A percentile compares a stretch with the other conserved stretches of the same genome.
Conservation (phyloP, 495 filamentous ascomycete genomes). For the Xeromyces bisporus region DNA sequence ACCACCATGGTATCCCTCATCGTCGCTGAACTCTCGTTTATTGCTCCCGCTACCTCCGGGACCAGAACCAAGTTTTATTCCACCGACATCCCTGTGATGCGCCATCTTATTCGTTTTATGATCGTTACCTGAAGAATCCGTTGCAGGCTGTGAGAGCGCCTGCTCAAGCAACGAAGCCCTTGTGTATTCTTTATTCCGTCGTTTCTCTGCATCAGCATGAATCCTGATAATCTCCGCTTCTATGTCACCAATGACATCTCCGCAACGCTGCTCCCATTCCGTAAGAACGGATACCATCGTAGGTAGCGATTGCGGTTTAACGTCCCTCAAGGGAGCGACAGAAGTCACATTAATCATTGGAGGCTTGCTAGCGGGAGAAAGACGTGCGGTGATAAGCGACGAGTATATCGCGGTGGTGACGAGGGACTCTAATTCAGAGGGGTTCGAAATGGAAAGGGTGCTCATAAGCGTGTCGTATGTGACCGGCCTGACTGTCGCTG, state of each 20-base stretch:
- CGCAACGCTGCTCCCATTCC: conserved; percentile 63
- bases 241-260: conserved; percentile 53
- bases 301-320: conserved; percentile 49
- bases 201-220: conserved; percentile 35
- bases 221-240: conserved; percentile 51
- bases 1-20: conserved; percentile 28
- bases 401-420: conserved; percentile 82
- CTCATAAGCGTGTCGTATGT: conserved; percentile 52
- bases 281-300: conserved; percentile 47
- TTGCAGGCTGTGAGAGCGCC: conserved; percentile 14
- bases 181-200: conserved; percentile 29
- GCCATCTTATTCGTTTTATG: conserved; percentile 8
- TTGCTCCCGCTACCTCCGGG: conserved; percentile 16
- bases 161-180: conserved; percentile 32
- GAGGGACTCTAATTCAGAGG: conserved; percentile 71
- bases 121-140: too few species aligned
- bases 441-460: conserved; percentile 46
- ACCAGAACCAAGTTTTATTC: conserved; percentile 13
- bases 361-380: conserved; percentile 50
- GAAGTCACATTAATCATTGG: conserved; percentile 58
- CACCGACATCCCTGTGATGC: not conserved
- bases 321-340: conserved; percentile 71
- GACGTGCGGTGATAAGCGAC: conserved; percentile 60
- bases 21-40: conserved; percentile 24
- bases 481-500: conserved; percentile 43